A percentile compares a stretch with the other conserved stretches of the same genome.
Conservation (phyloP, 2,329 filamentous ascomycete genomes). For the Colletotrichum cereale region DNA sequence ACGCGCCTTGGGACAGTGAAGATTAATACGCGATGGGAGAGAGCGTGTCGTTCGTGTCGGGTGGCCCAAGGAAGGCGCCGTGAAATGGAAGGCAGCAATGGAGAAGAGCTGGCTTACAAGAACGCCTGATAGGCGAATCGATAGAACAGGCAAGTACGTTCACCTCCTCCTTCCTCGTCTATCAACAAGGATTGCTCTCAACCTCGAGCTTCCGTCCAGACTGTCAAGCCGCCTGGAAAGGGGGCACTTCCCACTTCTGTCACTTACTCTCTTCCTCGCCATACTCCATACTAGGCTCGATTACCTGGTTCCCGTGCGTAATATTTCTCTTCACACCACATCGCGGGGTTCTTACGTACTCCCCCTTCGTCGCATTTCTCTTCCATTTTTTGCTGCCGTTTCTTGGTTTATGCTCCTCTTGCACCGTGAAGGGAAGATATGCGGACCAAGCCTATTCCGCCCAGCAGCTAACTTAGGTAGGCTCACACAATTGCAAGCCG, state of each 20-base stretch:
- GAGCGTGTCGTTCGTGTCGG: not conserved
- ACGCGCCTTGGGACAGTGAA: not conserved
- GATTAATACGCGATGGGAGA: not conserved
- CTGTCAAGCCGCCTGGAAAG: not conserved
- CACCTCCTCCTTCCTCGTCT: not conserved
- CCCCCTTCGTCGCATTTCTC: not conserved
- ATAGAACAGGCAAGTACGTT: not conserved
- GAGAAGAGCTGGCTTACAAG: not conserved
- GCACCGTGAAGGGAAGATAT: not conserved
- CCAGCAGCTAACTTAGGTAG: not conserved
- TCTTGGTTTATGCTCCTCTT: not conserved
- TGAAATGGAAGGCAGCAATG: not conserved
- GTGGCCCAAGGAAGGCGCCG: not conserved
- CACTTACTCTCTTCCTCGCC: not conserved
- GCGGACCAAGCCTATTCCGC: not conserved
- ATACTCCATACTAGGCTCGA: not conserved
- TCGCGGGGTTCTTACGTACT: not conserved
- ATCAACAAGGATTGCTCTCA: not conserved
- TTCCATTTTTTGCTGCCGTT: fast-evolving
- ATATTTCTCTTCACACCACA: not conserved
- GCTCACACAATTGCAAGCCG: not conserved
- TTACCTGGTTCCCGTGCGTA: not conserved
- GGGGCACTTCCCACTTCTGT: not conserved
- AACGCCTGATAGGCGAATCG: no score
- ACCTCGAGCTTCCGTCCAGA: not conserved